Evolutionary conservation across 805 yeast genomes (phyloP).

Genomic region (Starmerella sp.): DNA sequence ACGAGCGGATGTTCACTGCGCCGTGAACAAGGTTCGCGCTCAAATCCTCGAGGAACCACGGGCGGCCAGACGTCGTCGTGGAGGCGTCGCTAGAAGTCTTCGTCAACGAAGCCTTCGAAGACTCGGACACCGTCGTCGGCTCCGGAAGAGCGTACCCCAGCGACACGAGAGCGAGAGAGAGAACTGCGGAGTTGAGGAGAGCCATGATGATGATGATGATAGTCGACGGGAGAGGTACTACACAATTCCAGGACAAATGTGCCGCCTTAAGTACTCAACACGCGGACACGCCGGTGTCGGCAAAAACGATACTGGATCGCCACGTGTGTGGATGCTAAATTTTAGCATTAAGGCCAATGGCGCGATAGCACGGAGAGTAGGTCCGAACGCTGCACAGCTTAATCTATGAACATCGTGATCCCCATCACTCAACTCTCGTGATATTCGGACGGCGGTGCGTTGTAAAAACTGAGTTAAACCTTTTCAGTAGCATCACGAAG

Average conservation of each 20-base stretch:
- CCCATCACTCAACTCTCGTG: too few species aligned
- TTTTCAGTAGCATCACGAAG: too few species aligned
- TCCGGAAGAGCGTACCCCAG: background rate
- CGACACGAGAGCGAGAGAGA: background rate
- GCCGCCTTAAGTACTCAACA: too few species aligned
- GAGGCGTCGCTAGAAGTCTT: background rate
- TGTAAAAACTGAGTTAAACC: too few species aligned
- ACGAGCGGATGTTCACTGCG: conserved; percentile 10
- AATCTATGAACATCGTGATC: too few species aligned
- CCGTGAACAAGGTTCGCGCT: conserved; percentile 6
- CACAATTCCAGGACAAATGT: background rate
- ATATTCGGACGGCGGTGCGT: too few species aligned
- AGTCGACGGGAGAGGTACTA: background rate
- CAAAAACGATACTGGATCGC: background rate
- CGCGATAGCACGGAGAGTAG: background rate
- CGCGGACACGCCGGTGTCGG: too few species aligned
- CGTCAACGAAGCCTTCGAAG: background rate
- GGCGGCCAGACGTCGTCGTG: background rate
- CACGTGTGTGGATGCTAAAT: background rate
- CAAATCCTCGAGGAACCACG: conserved; percentile 11
- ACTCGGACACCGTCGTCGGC: background rate
- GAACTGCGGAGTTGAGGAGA: background rate
- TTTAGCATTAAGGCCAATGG: background rate
- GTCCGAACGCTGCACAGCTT: too few species aligned
- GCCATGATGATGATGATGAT: background rate